phyloP scores from a whole-genome alignment of 306 rosid genomes.

The Medicago lupulina region DNA sequence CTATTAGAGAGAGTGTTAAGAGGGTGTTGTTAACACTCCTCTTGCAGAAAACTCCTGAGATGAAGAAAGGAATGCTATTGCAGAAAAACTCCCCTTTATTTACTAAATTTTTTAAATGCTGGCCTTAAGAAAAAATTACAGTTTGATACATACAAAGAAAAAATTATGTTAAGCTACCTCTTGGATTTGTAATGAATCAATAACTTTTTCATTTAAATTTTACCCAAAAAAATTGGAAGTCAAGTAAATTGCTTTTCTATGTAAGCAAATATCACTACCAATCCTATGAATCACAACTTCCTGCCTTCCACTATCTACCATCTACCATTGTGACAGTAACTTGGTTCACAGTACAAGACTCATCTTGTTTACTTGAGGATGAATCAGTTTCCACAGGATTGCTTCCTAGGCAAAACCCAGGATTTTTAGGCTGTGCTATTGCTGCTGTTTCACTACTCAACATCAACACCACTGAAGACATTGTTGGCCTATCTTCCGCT shows the following conservation, averaged over 20 bases:
- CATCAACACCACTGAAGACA: conserved; percentile 60
- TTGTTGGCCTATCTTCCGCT: conserved; percentile 60
- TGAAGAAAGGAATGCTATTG: too few relatives aligned
- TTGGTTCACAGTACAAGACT: conserved; percentile 53
- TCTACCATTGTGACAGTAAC: conserved; percentile 58
- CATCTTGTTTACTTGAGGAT: conserved; percentile 52
- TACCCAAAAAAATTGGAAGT: not conserved
- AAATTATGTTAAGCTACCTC: not conserved
- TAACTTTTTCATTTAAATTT: not conserved
- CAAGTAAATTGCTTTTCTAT: not conserved
- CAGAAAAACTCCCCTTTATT: too few relatives aligned
- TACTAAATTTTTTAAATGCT: too few relatives aligned
- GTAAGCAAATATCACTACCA: not conserved
- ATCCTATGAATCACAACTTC: not conserved
- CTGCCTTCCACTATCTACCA: conserved; percentile 48
- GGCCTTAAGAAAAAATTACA: not conserved
- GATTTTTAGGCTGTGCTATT: conserved; percentile 51
- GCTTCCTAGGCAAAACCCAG: conserved; percentile 55
- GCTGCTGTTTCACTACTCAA: conserved; percentile 53
- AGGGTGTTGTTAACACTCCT: too few relatives aligned
- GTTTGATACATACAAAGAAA: not conserved
- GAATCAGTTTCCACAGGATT: conserved; percentile 50
- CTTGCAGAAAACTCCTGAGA: too few relatives aligned
- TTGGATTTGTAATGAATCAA: not conserved
- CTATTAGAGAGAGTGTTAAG: too few relatives aligned